Base-by-base conservation (phyloP, 2,329 filamentous ascomycete genomes). In the Xylaria arbuscula region DNA sequence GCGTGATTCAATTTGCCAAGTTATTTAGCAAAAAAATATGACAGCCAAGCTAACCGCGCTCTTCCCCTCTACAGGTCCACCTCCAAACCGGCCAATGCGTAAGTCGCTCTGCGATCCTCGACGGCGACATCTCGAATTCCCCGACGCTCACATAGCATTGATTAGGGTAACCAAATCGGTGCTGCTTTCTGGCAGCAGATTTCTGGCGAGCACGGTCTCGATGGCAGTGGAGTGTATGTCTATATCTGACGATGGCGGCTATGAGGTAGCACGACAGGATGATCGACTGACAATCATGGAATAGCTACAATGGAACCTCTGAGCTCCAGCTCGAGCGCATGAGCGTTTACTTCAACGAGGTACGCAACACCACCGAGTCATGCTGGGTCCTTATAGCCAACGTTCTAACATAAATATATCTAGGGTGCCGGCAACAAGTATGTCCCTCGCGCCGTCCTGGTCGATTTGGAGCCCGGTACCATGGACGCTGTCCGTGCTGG, bases 1-100 rank as follows among this genome's bases (percentile, higher is more conserved):
- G 59, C 42, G 45, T 62, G 40, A 32, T 61, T 11, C 13, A 13
- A 15, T 8, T 13, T n/a, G 15, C 32, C 19, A 13, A 13, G 11
- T 47, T 28, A 8, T 24, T 11, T 34, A n/a, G 9, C 55, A n/a
- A 47, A 59, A 24, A 38, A 55, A 11, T 19, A 19, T 58, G 40
- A 47, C 48, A 54, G 45, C 19, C 15, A 40, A 13, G 63, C 69
- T 71, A 70, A 71, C 56, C 48, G 32, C 32, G 17, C n/a, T 62
- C 45, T 24, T 17, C 50, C 34, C n/a, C 6, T 58, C 15, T 50
- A 2, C 81, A 98, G 95, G 95, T 98, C 86, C 96, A 99, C 87
- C 94, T 99, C 80, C 96, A 99, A 88, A 99, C 96, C 89, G 96
- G 96, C 85, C 96, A 99, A 91, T 98, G 96, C 88, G 95, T 98